Evolutionary conservation across 176 grass and related monocot genomes (phyloP).

Genomic region (Phoenix dactylifera): DNA sequence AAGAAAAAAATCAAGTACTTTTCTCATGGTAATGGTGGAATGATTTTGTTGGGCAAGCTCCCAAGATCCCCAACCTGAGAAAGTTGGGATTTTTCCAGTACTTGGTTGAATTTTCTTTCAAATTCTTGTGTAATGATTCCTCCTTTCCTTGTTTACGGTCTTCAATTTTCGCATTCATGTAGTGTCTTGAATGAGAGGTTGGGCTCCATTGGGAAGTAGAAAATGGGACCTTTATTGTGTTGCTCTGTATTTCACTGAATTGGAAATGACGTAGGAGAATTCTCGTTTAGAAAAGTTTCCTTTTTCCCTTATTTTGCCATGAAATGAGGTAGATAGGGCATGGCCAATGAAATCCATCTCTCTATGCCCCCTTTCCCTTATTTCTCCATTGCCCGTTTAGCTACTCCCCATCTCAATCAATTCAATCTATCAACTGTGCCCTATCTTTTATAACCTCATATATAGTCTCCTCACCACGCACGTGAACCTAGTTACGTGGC

Average conservation of each 20-base stretch:
- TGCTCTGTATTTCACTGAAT: slow-evolving; percentile 7
- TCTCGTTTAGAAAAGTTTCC: neutral
- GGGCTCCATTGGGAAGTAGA: neutral
- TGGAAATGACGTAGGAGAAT: neutral
- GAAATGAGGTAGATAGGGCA: slow-evolving; percentile 4
- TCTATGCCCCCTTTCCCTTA: neutral
- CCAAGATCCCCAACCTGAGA: slow-evolving; percentile 7
- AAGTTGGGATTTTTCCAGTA: slow-evolving; percentile 9
- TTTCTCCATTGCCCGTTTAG: neutral
- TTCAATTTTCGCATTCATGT: neutral
- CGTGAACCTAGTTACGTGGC: no score
- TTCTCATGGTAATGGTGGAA: neutral
- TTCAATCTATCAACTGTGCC: no score
- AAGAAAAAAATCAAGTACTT: no score
- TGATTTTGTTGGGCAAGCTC: neutral
- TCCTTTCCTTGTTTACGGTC: neutral
- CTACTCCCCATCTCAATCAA: neutral
- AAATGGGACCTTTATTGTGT: neutral
- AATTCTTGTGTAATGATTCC: neutral
- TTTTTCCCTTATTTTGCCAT: neutral
- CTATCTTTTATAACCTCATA: no score
- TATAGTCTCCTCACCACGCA: no score
- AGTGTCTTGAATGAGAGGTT: neutral
- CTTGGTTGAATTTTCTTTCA: neutral
- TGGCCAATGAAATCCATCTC: neutral